Evolutionary conservation across 371 early-diverging fungal genomes (phyloP).

Genomic region (Vairimorpha ceranae): DNA sequence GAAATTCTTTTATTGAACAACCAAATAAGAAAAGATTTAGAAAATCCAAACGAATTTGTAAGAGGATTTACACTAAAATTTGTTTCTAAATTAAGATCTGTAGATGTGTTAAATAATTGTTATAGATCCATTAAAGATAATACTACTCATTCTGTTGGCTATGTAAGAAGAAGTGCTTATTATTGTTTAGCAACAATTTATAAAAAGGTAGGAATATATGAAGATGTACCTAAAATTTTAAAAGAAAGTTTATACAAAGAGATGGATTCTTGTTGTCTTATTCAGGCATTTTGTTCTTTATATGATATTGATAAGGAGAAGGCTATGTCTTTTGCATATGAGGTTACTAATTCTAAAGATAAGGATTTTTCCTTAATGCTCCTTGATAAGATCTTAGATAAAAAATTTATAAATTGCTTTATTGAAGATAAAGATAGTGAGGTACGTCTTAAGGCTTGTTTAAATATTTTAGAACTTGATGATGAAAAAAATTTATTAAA

Average conservation of each 20-base stretch:
- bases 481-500: constrained; percentile 1
- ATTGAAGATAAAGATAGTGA: constrained; percentile 1
- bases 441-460: constrained; percentile 29
- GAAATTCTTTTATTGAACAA: constrained; percentile 66
- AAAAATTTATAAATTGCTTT: constrained; percentile 24
- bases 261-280: constrained; percentile 45
- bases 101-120: constrained; percentile 66
- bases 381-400: constrained; percentile 22
- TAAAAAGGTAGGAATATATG: constrained; percentile 32
- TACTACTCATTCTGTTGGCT: constrained; percentile 81
- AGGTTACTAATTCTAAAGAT: constrained; percentile 28
- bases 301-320: constrained; percentile 6
- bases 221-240: constrained; percentile 27
- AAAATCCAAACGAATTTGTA: constrained; percentile 95
- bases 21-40: constrained; percentile 85
- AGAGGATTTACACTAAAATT: constrained; percentile 85
- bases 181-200: constrained; percentile 60
- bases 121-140: constrained; percentile 45
- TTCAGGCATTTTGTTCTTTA: constrained; percentile 50
- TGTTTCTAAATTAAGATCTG: constrained; percentile 80
- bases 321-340: constrained; percentile 9
- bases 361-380: constrained; percentile 40
- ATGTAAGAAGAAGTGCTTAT: constrained; percentile 91
- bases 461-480: constrained; percentile 28
- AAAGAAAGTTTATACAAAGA: constrained; percentile 41